Evolutionary conservation across 1,284 basidiomycete genomes (phyloP).

Genomic region (Hemileccinum hortonii): DNA sequence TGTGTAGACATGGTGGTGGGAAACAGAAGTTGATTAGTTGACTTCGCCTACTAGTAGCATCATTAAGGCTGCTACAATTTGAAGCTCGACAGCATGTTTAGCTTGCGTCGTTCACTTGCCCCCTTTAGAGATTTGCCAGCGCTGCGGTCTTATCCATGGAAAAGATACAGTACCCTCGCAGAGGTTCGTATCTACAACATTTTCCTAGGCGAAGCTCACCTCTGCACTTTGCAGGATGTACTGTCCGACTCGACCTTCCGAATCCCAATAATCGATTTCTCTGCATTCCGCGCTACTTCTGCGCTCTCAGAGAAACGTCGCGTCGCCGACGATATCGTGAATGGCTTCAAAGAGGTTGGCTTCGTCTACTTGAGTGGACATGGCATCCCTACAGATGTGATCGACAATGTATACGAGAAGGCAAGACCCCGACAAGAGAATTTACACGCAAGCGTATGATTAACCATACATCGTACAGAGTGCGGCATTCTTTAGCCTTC

Average conservation of each 20-base stretch:
- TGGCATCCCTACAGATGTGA: conserved; percentile 54
- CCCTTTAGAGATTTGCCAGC: conserved; percentile 6
- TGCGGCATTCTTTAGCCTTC: conserved; percentile 69
- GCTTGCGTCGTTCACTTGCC: conserved; percentile 14
- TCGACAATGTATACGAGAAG: conserved; percentile 62
- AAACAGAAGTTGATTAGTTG: background rate
- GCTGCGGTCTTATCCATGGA: conserved; percentile 4
- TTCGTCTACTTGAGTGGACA: conserved; percentile 74
- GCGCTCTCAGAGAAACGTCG: conserved; percentile 56
- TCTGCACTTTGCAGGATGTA: conserved; percentile 19
- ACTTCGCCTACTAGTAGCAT: no score
- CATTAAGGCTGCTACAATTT: no score
- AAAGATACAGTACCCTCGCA: conserved; percentile 23
- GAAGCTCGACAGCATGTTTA: conserved; percentile 6
- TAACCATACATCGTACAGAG: conserved; percentile 45
- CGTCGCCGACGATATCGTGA: conserved; percentile 69
- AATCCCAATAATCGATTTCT: conserved; percentile 80
- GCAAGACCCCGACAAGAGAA: conserved; percentile 34
- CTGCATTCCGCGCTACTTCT: conserved; percentile 55
- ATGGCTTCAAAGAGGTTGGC: conserved; percentile 74
- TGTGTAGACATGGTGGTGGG: conserved; percentile 17
- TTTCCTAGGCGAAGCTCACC: conserved; percentile 1
- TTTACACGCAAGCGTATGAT: background rate
- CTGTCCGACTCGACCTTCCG: conserved; percentile 38
- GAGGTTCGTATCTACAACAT: conserved; percentile 17